phyloP scores from a whole-genome alignment of 1,139 yeast species.

The Kodamaea fungicola region DNA sequence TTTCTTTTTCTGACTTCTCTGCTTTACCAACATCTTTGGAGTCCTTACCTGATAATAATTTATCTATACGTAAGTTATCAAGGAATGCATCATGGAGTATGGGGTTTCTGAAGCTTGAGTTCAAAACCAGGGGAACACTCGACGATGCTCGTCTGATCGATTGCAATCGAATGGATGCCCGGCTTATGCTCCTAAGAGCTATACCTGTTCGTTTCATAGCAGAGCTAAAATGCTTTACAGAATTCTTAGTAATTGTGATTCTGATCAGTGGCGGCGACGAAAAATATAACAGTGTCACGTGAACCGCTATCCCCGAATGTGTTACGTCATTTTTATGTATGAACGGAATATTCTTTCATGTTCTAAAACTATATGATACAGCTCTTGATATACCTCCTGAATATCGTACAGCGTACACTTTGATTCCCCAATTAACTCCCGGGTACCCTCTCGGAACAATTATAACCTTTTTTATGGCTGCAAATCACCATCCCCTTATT shows the following conservation, averaged over 20 bases:
- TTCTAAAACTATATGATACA: no score
- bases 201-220: constrained; percentile 6
- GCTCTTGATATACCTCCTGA: no score
- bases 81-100: background rate
- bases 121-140: background rate
- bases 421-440: no score
- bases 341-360: no score
- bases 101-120: background rate
- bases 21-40: constrained; percentile 4
- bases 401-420: no score
- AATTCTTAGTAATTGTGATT: constrained; percentile 5
- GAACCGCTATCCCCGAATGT: no score
- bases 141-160: constrained; percentile 2
- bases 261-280: constrained; percentile 6
- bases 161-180: constrained; percentile 4
- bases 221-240: background rate
- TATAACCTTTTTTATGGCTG: no score
- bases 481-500: no score
- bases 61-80: background rate
- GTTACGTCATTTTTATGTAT: no score
- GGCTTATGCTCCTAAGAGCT: constrained; percentile 6
- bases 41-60: background rate
- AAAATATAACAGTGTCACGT: background rate
- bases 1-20: constrained; percentile 1
- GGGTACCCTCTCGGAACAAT: no score